Conservation (phyloP, 352 stramenopile species). For the Phytophthora quininea region DNA sequence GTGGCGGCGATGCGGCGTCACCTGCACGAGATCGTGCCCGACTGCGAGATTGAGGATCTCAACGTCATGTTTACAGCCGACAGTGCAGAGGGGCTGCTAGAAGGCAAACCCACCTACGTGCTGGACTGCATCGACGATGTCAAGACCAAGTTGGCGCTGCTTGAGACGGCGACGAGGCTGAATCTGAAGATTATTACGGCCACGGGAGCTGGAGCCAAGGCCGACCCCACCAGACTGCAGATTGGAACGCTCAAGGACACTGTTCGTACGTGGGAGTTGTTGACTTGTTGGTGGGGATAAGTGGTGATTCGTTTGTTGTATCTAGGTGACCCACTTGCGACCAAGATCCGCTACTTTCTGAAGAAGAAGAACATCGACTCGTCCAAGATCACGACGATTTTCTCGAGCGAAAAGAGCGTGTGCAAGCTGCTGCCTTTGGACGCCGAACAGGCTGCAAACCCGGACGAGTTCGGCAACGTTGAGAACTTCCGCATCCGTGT, state of each 20-base stretch:
- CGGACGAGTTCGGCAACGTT: conserved; percentile 95
- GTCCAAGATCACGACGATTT: conserved; percentile 86
- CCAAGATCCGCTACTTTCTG: conserved; percentile 95
- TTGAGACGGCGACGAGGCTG: conserved; percentile 89
- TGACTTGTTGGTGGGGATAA: conserved; percentile 2
- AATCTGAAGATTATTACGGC: conserved; percentile 85
- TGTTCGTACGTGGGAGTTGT: conserved; percentile 57
- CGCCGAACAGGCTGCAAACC: conserved; percentile 87
- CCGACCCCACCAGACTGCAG: conserved; percentile 96
- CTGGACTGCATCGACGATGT: conserved; percentile 99
- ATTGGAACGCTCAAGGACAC: conserved; percentile 96
- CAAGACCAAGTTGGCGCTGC: conserved; percentile 95
- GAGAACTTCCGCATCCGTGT: conserved; percentile 97
- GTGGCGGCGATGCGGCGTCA: conserved; percentile 86
- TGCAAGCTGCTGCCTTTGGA: conserved; percentile 95
- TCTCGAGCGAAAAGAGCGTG: conserved; percentile 96
- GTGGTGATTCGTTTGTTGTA: conserved; percentile 2
- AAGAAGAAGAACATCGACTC: conserved; percentile 82
- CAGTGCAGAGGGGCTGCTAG: conserved; percentile 83
- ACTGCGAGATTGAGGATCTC: conserved; percentile 88
- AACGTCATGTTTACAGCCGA: conserved; percentile 91
- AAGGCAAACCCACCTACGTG: conserved; percentile 91
- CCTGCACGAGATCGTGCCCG: conserved; percentile 70
- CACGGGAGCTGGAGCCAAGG: conserved; percentile 94
- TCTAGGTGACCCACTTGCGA: conserved; percentile 93